Evolutionary conservation across 2,329 filamentous ascomycete genomes (phyloP), one percentile per base, ranked within the genome.

Genomic region (Elsinoe ampelina): DNA sequence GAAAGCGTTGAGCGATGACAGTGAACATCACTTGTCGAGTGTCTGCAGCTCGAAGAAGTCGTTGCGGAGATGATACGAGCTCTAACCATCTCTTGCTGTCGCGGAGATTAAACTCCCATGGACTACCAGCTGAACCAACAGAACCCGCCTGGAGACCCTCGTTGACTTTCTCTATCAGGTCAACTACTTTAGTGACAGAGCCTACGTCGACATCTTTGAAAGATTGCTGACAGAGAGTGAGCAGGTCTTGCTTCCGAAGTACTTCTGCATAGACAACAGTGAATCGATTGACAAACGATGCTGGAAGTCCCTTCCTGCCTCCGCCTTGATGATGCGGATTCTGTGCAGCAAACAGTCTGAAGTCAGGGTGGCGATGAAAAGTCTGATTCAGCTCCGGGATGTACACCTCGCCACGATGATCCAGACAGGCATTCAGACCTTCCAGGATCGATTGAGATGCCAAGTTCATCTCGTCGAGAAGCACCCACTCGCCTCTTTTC

Each of bases 311-410:
- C 71, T 98, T 98, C 63, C 93, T 83, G 8, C 93, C 93, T 61
- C 93, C 92, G 58, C 93, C 93, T 72, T 98, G 93, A 65, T 96
- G 89, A 71, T 98, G 93, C 7, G 93, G 93, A 67, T 98, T 98
- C 69, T 98, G 93, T 0, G 93, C 91, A 12, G 95, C 93, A 66
- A 98, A 98, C 0, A 98, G 81, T n/a, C 87, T 84, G 71, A 98
- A 98, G 61, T 91, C 78, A 0, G 86, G 84, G 68, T 98, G 92
- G 20, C 89, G 84, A 64, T 86, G 85, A 72, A 98, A 98, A 2
- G 89, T 90, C 66, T 95, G 91, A 65, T 96, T 92, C 11, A 98
- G 79, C 67, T 98, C 95, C 0, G 93, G 89, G 58, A 98, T 84
- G 67, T 96, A 98, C 0, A 95, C 89, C 70, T 96, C 89, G 58